Base-by-base conservation (phyloP, 176 grass and related monocot species). In the Lolium perenne region DNA sequence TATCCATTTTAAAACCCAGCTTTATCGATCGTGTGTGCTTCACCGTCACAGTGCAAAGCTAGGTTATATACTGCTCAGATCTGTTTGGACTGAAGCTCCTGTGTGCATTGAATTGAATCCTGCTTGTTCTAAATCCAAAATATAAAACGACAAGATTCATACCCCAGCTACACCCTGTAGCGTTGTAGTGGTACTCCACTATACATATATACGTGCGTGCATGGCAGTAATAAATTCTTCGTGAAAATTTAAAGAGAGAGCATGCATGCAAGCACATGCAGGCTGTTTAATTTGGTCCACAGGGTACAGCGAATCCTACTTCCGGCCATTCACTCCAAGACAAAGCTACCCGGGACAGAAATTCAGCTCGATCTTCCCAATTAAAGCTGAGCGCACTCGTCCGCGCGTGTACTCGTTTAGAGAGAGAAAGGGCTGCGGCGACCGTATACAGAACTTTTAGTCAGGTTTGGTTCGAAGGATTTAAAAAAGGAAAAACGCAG, bases 261-360 rank as follows among this genome's bases (percentile, higher is more conserved):
- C 58, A 6, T 10, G 8, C 9, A 66, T n/a, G 45, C 64, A 40
- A n/a, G 70, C 7, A 38, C 53, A 22, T 51, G 85, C 32, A 68
- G 14, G 15, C 35, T 15, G 16, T 38, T 69, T 20, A 17, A 40
- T 76, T 55, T 66, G 87, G 87, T 85, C 76, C 82, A 84, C 53
- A 40, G 41, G 40, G 41, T 74, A 78, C 7, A 59, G 82, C 58
- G 89, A 87, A 87, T 87, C 89, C 83, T 75, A 61, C 83, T 89
- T 53, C 59, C 29, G 61, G 80, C 86, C 90, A 92, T 89, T 5
- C 79, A 47, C 86, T 86, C 79, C 5, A 6, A 83, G 90, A 86
- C 90, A 89, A 88, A 91, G 71, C 70, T 35, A 35, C 32, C 90
- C 13, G 55, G 76, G 61, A 77, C 86, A 77, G 63, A 79, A 74